These are phyloP conservation scores for Datisca glomerata DNA, from an alignment of 306 rosid genomes.

Conservation along the genomic window DNA sequence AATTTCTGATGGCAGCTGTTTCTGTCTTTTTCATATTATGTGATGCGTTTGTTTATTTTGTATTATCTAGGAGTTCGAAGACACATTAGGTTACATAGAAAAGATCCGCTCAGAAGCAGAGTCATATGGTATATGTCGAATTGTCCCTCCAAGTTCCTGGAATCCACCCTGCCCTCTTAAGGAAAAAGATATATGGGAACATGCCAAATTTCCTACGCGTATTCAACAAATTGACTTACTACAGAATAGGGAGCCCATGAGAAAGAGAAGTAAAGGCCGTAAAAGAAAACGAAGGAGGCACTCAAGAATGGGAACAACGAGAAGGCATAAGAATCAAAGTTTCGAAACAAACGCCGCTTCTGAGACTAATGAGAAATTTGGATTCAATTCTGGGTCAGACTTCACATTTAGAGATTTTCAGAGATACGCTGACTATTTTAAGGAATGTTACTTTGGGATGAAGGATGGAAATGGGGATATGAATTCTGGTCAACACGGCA, in stretches of 20 bases:
- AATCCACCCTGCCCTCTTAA: conserved; percentile 82
- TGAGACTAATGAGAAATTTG: conserved; percentile 63
- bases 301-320: conserved; percentile 42
- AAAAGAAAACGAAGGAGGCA: conserved; percentile 61
- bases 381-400: conserved; percentile 72
- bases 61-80: conserved; percentile 67
- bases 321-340: conserved; percentile 30
- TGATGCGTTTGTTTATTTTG: background rate
- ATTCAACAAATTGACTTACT: conserved; percentile 85
- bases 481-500: conserved; percentile 15
- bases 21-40: background rate
- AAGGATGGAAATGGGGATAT: conserved; percentile 26
- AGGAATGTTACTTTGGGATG: conserved; percentile 57
- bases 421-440: conserved; percentile 43
- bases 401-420: conserved; percentile 63
- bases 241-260: conserved; percentile 95
- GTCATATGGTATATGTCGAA: conserved; percentile 81
- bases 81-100: conserved; percentile 74
- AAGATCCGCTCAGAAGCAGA: conserved; percentile 72
- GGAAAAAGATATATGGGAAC: conserved; percentile 68
- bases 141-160: conserved; percentile 92
- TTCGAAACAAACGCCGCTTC: conserved; percentile 42
- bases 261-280: conserved; percentile 65
- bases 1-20: background rate
- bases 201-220: conserved; percentile 70